Conservation (phyloP, 805 yeast species). For the Candida michaelii region DNA sequence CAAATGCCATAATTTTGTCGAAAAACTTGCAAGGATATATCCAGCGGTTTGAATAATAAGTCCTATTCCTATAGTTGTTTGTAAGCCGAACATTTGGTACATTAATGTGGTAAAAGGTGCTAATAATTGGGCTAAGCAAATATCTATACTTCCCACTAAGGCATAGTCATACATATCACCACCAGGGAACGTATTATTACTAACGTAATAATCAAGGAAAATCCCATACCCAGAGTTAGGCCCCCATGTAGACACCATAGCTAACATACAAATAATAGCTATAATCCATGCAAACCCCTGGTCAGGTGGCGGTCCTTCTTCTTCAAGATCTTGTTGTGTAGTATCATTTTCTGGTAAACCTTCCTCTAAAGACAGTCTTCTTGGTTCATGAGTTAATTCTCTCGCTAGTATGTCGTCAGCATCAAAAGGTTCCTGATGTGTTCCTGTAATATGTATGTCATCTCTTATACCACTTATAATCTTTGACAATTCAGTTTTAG, state of each 20-base stretch:
- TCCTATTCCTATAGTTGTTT: conserved; percentile 47
- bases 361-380: background rate
- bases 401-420: conserved; percentile 2
- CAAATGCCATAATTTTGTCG: conserved; percentile 50
- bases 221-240: conserved; percentile 59
- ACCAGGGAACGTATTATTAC: conserved; percentile 34
- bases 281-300: conserved; percentile 56
- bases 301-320: conserved; percentile 27
- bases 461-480: conserved; percentile 7
- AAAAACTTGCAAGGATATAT: conserved; percentile 50
- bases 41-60: conserved; percentile 44
- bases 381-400: conserved; percentile 6
- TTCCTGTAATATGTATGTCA: background rate
- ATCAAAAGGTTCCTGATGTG: conserved; percentile 1
- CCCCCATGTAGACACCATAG: conserved; percentile 56
- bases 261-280: conserved; percentile 49
- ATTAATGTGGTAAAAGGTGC: conserved; percentile 54
- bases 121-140: conserved; percentile 54
- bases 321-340: background rate
- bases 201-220: conserved; percentile 51
- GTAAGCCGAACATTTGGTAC: conserved; percentile 51
- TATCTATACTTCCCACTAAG: conserved; percentile 49
- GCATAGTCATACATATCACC: conserved; percentile 49
- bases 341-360: background rate
- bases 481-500: conserved; percentile 6